Base-by-base conservation (phyloP, 805 yeast species). In the Candida ponderosae region DNA sequence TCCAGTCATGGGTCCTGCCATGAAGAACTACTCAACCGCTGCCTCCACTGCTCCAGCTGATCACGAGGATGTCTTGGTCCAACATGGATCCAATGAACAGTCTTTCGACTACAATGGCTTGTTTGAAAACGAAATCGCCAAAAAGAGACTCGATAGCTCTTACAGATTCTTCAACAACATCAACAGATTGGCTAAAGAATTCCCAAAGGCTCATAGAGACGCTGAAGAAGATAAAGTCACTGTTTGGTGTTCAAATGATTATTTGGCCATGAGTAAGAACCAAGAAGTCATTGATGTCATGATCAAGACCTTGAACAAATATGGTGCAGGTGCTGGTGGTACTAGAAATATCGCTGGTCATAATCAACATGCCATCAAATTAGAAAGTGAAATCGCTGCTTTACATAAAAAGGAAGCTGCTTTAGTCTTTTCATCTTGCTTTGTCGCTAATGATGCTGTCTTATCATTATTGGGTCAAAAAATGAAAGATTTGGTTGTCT, bases 321-420 rank as follows among this genome's bases (percentile, higher is more conserved):
- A 93, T 59, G 99, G 99, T 52, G 83, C 96, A 5, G 99, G 99
- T 51, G 96, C 99, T 8, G 99, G 99, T 56, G 99, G 99, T 50
- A 93, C 99, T 34, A 76, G 99, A 56, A 93, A 93, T 65, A 93
- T 93, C 59, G 98, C 99, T 2, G 99, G 99, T 44, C 98, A 93
- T 62, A 93, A 93, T 62, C 62, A 66, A 41, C 90, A 83, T 51
- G 95, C 97, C n/a, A 77, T 93, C 54, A 72, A 70, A 47, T 73
- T 93, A 54, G 99, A 93, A 63, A 66, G 82, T 18, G 89, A 86
- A 52, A 56, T 87, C 35, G 97, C 98, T 17, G 79, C 87, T 31
- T 73, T 93, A 50, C 97, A 93, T 65, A 82, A 85, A 59, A 94
- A 89, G 59, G 96, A 86, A 51, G 96, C 90, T 18, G 96, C 97